Evolutionary conservation across 257 asterid species (phyloP).

Genomic region (Fraxinus americana): DNA sequence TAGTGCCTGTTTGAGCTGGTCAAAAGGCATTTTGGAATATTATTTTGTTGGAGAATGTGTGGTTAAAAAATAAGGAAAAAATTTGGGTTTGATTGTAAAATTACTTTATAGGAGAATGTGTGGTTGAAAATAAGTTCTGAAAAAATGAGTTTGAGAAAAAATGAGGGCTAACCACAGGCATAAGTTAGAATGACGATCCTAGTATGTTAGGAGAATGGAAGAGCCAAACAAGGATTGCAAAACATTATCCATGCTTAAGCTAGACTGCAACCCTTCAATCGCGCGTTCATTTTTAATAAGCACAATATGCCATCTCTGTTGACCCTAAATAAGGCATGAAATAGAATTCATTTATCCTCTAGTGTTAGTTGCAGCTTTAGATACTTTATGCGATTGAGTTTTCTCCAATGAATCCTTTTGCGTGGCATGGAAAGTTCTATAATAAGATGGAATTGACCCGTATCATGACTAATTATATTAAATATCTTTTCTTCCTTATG

Average conservation of each 20-base stretch:
- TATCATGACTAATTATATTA: constrained; percentile 18
- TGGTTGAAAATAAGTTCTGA: too few relatives aligned
- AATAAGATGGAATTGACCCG: constrained; percentile 14
- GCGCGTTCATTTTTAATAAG: not conserved
- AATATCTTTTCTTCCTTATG: constrained; percentile 10
- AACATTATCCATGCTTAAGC: not conserved
- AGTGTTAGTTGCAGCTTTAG: constrained; percentile 22
- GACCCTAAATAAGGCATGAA: not conserved
- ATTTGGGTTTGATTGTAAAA: too few relatives aligned
- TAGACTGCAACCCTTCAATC: not conserved
- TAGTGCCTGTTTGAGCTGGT: too few relatives aligned
- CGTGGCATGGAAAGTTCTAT: constrained; percentile 14
- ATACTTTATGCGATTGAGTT: not conserved
- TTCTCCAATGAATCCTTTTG: constrained; percentile 10
- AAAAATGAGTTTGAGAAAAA: too few relatives aligned
- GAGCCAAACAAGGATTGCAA: not conserved
- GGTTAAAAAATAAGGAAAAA: too few relatives aligned
- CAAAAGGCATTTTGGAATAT: too few relatives aligned
- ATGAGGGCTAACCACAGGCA: too few relatives aligned
- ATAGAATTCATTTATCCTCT: constrained; percentile 11
- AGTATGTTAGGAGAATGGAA: constrained; percentile 20
- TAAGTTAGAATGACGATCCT: constrained; percentile 8
- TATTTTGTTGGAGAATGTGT: too few relatives aligned
- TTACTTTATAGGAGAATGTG: too few relatives aligned
- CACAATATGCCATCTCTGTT: constrained; percentile 1